Conservation (phyloP, 768 basidiomycete species). For the Clitopilus passeckerianus region DNA sequence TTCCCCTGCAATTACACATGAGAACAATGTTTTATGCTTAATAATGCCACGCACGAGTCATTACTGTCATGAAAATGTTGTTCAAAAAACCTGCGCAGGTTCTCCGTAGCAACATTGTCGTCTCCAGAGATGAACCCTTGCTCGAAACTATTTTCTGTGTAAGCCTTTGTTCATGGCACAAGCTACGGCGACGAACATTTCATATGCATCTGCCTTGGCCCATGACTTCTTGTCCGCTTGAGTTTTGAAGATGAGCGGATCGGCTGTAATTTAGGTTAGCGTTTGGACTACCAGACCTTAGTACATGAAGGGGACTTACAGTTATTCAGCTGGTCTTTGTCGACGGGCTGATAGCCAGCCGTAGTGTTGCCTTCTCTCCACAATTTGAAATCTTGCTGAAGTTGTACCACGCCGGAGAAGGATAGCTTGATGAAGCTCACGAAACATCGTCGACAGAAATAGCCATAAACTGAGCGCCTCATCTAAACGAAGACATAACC, state of each 20-base stretch:
- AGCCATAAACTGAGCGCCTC: slow-evolving; percentile 76
- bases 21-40: not conserved
- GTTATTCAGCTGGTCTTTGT: slow-evolving; percentile 49
- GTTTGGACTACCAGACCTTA: too few relatives aligned
- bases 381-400: slow-evolving; percentile 60
- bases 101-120: slow-evolving; percentile 63
- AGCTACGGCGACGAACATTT: slow-evolving; percentile 36
- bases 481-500: slow-evolving; percentile 31
- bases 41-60: slow-evolving; percentile 59
- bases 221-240: slow-evolving; percentile 60
- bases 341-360: slow-evolving; percentile 43
- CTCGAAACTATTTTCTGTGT: slow-evolving; percentile 50
- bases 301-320: slow-evolving; percentile 20
- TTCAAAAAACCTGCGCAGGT: slow-evolving; percentile 75
- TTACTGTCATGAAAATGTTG: slow-evolving; percentile 78
- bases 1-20: slow-evolving; percentile 40
- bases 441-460: slow-evolving; percentile 74
- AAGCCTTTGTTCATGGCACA: not conserved
- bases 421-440: slow-evolving; percentile 75
- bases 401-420: slow-evolving; percentile 61
- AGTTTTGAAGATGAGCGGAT: slow-evolving; percentile 56
- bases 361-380: slow-evolving; percentile 51
- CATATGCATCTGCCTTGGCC: slow-evolving; percentile 58
- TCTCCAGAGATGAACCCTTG: slow-evolving; percentile 62
- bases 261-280: slow-evolving; percentile 21